phyloP scores from a whole-genome alignment of 495 filamentous ascomycete genomes.

The Amphirosellinia nigrospora region DNA sequence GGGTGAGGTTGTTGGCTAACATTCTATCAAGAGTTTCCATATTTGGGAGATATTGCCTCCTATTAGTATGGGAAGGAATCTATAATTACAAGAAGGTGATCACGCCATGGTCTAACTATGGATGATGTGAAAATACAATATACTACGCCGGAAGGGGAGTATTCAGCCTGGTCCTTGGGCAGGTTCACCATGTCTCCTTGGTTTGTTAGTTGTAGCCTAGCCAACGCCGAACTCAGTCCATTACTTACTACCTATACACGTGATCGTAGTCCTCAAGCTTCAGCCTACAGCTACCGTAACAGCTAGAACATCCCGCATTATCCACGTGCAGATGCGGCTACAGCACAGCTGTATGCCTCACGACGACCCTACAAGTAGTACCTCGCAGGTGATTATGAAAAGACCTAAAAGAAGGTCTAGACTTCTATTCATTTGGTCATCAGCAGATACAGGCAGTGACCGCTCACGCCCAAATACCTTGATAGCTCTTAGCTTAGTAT shows the following conservation, averaged over 20 bases:
- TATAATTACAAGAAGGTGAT: background rate
- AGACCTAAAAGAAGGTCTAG: background rate
- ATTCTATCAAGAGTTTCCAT: background rate
- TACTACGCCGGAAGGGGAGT: background rate
- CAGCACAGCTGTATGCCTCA: background rate
- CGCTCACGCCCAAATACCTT: background rate
- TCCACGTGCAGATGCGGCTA: constrained; percentile 15
- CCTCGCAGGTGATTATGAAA: background rate
- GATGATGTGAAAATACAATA: background rate
- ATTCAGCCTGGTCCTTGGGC: background rate
- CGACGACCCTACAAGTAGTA: too few species aligned
- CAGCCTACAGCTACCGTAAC: background rate
- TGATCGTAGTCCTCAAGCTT: constrained; percentile 9
- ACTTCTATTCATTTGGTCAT: background rate
- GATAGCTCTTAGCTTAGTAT: background rate
- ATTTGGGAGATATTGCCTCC: background rate
- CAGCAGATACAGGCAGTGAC: background rate
- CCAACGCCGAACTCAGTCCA: background rate
- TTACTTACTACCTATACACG: background rate
- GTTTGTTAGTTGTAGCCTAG: background rate
- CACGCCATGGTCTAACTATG: background rate
- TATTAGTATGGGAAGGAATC: background rate
- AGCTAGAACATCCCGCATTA: background rate
- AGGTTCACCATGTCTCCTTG: background rate
- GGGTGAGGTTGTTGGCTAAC: background rate